These are phyloP conservation scores for Rhodotorula paludigena DNA, from an alignment of 768 basidiomycete species.

Conservation along the genomic window DNA sequence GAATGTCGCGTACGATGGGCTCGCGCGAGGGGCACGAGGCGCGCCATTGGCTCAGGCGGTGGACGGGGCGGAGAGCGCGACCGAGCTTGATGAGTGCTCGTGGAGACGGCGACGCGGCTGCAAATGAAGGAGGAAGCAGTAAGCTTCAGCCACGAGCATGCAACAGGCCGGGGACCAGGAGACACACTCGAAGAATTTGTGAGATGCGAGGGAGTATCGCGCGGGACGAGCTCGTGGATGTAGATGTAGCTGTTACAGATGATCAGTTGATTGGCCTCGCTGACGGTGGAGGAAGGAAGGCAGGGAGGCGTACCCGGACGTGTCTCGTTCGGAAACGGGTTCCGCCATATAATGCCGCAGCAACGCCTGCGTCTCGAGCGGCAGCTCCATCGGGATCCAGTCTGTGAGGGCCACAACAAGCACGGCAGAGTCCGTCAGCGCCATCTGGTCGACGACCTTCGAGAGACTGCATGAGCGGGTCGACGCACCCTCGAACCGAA, in stretches of 20 bases:
- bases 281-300: background rate
- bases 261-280: too few species aligned
- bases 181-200: too few species aligned
- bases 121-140: background rate
- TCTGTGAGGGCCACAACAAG: background rate
- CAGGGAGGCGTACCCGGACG: background rate
- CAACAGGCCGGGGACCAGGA: too few species aligned
- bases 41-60: slow-evolving; percentile 21
- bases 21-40: slow-evolving; percentile 28
- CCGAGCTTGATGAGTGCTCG: background rate
- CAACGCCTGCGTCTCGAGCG: background rate
- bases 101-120: too few species aligned
- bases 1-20: slow-evolving; percentile 20
- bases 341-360: slow-evolving; percentile 4
- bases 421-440: background rate
- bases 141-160: too few species aligned
- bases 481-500: slow-evolving; percentile 7
- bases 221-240: slow-evolving; percentile 27
- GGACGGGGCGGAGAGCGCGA: background rate
- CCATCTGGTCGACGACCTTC: background rate
- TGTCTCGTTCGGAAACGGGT: background rate
- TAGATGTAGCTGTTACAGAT: slow-evolving; percentile 17
- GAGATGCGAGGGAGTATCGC: background rate
- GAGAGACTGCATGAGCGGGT: background rate
- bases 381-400: slow-evolving; percentile 30